phyloP scores from a whole-genome alignment of 495 filamentous ascomycete species.

The Emericellopsis terricola region DNA sequence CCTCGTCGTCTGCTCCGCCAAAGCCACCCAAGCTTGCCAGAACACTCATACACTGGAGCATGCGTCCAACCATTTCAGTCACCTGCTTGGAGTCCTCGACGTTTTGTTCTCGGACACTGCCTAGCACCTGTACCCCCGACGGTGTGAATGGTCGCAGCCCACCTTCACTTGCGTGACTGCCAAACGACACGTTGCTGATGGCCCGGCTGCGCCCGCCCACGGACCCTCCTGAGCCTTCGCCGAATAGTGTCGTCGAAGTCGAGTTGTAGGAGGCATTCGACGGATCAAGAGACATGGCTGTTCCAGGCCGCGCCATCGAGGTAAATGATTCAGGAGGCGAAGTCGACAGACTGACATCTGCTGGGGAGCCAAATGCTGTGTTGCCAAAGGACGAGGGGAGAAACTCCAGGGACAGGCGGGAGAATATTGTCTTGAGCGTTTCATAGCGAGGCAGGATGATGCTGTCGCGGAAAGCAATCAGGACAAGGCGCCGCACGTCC shows the following conservation, averaged over 20 bases:
- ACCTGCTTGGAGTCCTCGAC: slow-evolving; percentile 63
- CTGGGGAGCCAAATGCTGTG: slow-evolving; percentile 21
- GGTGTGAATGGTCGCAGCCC: slow-evolving; percentile 34
- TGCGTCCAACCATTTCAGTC: slow-evolving; percentile 83
- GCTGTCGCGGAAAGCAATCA: slow-evolving; percentile 78
- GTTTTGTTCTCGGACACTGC: slow-evolving; percentile 24
- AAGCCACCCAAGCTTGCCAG: slow-evolving; percentile 46
- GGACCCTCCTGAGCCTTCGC: slow-evolving; percentile 21
- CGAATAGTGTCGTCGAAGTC: slow-evolving; percentile 51
- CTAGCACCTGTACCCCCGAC: slow-evolving; percentile 22
- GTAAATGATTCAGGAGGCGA: slow-evolving; percentile 16
- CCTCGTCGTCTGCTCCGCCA: slow-evolving; percentile 36
- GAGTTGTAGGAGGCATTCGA: slow-evolving; percentile 55
- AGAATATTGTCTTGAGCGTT: slow-evolving; percentile 75
- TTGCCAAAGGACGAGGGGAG: slow-evolving; percentile 41
- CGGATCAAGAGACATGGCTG: slow-evolving; percentile 55
- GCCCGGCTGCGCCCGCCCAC: slow-evolving; percentile 45
- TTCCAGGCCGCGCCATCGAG: slow-evolving; percentile 39
- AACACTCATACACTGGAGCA: slow-evolving; percentile 93
- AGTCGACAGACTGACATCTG: slow-evolving; percentile 17
- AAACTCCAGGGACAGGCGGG: slow-evolving; percentile 70
- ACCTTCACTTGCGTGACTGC: slow-evolving; percentile 22
- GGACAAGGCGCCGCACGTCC: slow-evolving; percentile 73
- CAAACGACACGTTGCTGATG: slow-evolving; percentile 73
- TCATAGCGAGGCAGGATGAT: slow-evolving; percentile 78